Evolutionary conservation across 2,329 filamentous ascomycete species (phyloP), one percentile per base, ranked within the genome.

Genomic region (Dactylella cylindrospora): DNA sequence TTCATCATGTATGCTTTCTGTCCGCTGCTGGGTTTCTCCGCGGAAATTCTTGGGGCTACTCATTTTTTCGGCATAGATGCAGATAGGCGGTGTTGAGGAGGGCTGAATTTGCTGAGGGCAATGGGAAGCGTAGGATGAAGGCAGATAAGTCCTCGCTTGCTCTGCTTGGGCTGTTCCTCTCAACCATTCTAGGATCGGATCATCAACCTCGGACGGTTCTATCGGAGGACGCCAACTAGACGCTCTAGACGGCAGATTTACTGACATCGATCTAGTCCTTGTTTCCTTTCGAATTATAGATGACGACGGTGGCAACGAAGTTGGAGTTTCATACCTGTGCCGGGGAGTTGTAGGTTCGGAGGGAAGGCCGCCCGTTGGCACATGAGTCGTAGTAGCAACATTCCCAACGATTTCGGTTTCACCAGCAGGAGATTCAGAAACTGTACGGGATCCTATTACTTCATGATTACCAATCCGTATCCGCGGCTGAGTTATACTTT

Each of bases 141-240:
- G n/a, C n/a, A n/a, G n/a, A n/a, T n/a, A n/a, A n/a, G n/a, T n/a
- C n/a, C n/a, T n/a, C n/a, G n/a, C 12, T 25, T 13, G n/a, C n/a
- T 26, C 28, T 40, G 20, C 49, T 40, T 43, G 35, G 19, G 38
- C 8, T 6, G 15, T 45, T n/a, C n/a, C 36, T 15, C 10, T 32
- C 6, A 62, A 31, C 57, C 57, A 62, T 5, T 29, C 36, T 15
- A 54, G 10, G 8, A 62, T 17, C 8, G 29, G 43, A 28, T 62
- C 35, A n/a, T 13, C 17, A 5, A 6, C 39, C 31, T 53, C 41
- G n/a, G 28, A 49, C 12, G 36, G 33, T 12, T 25, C 38, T 17
- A 25, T 10, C 12, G 3, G 31, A 5, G 31, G 12, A 15, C 13
- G 17, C 5, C 28, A 28, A 4, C 10, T 25, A 29, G 23, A 10